A percentile compares a stretch with the other conserved stretches of the same genome.
These are phyloP conservation scores for Plasmodium ovale DNA, from an alignment of 169 alveolate species.

Conservation along the genomic window DNA sequence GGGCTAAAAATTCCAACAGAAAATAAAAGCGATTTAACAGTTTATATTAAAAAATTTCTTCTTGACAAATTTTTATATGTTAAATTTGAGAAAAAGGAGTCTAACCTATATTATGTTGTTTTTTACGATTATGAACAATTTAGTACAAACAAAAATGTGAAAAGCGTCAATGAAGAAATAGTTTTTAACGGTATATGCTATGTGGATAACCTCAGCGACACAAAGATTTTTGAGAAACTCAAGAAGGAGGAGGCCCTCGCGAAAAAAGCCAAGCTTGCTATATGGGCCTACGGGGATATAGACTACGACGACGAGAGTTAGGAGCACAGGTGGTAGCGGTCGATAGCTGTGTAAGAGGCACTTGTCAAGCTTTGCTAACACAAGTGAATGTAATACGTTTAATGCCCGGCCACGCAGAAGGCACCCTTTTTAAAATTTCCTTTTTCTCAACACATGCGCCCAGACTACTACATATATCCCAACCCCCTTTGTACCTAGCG, in stretches of 20 bases:
- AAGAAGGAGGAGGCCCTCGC: slow-evolving; percentile 56
- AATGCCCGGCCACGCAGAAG: too few species aligned
- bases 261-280: slow-evolving; percentile 40
- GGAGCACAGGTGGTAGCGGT: neutral
- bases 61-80: slow-evolving; percentile 71
- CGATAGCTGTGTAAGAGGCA: neutral
- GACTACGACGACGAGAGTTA: slow-evolving; percentile 60
- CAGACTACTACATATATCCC: too few species aligned
- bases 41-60: slow-evolving; percentile 32
- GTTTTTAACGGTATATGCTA: slow-evolving; percentile 46
- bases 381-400: too few species aligned
- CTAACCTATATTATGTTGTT: slow-evolving; percentile 29
- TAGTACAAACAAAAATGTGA: slow-evolving; percentile 66
- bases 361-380: too few species aligned
- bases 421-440: too few species aligned
- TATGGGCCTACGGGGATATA: slow-evolving; percentile 75
- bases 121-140: slow-evolving; percentile 73
- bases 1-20: slow-evolving; percentile 70
- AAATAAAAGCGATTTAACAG: slow-evolving; percentile 50
- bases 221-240: slow-evolving; percentile 71
- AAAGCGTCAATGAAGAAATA: slow-evolving; percentile 70
- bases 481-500: too few species aligned
- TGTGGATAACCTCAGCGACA: slow-evolving; percentile 57
- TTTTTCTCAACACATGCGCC: too few species aligned
- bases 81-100: slow-evolving; percentile 61